These are phyloP conservation scores for Phytopythium helicoides DNA, from an alignment of 352 stramenopile genomes.

Conservation along the genomic window DNA sequence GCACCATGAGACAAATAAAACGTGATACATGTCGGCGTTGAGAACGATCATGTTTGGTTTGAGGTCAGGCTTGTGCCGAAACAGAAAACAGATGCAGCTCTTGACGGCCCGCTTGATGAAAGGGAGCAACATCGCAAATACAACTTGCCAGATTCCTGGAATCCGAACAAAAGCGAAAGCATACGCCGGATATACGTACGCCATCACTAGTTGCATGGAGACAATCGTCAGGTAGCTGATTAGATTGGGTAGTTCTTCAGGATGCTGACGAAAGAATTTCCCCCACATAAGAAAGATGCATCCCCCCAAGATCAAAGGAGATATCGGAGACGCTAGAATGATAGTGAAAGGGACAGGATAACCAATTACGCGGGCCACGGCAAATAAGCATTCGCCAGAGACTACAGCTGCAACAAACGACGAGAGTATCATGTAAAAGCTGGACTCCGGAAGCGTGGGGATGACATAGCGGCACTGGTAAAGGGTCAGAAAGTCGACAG, in stretches of 20 bases:
- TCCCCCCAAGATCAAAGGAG: neutral
- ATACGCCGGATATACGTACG: conserved; percentile 23
- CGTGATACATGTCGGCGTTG: conserved; percentile 25
- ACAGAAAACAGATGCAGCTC: conserved; percentile 18
- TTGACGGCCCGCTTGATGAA: conserved; percentile 21
- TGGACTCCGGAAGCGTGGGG: neutral
- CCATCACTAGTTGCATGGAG: conserved; percentile 27
- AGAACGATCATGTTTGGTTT: conserved; percentile 21
- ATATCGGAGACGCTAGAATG: neutral
- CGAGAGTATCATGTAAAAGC: neutral
- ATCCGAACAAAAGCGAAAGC: conserved; percentile 17
- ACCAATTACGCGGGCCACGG: neutral
- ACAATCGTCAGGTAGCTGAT: conserved; percentile 22
- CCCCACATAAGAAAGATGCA: neutral
- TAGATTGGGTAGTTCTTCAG: neutral
- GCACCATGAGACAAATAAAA: too few relatives aligned
- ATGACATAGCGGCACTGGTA: neutral
- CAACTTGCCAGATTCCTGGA: conserved; percentile 4
- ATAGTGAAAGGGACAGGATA: neutral
- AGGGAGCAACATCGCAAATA: conserved; percentile 14
- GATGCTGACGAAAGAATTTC: neutral
- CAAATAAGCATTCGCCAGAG: neutral
- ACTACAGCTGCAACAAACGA: neutral
- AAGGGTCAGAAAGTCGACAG: neutral
- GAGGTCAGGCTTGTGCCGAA: conserved; percentile 14